phyloP scores from a whole-genome alignment of 768 basidiomycete species.

The Mycena maculata region DNA sequence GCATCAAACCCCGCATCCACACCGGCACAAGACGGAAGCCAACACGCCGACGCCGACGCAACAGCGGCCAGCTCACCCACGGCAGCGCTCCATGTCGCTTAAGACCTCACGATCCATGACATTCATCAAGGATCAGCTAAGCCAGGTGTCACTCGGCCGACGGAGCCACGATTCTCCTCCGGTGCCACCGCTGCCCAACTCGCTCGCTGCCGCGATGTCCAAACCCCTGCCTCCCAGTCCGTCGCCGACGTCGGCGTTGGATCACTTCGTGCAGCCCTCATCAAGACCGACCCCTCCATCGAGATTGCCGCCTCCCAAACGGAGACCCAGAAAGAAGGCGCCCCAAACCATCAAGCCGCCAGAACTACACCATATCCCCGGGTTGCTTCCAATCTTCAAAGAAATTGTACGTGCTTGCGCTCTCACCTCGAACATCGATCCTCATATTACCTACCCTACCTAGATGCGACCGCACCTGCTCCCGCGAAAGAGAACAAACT shows the following conservation, averaged over 20 bases:
- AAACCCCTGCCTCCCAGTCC: conserved; percentile 58
- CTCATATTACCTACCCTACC: neutral
- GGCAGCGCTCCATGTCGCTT: conserved; percentile 57
- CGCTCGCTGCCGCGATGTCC: conserved; percentile 42
- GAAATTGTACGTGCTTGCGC: conserved; percentile 78
- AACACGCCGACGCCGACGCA: conserved; percentile 13
- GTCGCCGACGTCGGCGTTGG: conserved; percentile 37
- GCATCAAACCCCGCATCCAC: neutral
- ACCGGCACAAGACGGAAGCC: conserved; percentile 15
- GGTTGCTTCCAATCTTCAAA: conserved; percentile 87
- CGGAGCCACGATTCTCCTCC: conserved; percentile 51
- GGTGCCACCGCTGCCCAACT: conserved; percentile 56
- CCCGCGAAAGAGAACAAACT: conserved; percentile 30
- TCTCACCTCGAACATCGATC: neutral
- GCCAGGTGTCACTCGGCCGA: conserved; percentile 35
- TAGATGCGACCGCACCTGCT: conserved; percentile 32
- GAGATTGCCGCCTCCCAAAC: conserved; percentile 21
- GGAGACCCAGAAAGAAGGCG: conserved; percentile 58
- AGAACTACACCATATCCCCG: conserved; percentile 80
- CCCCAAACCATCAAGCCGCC: conserved; percentile 71
- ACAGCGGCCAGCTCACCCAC: no score
- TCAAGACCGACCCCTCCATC: conserved; percentile 28
- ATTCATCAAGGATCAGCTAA: conserved; percentile 38
- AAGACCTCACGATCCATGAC: conserved; percentile 60
- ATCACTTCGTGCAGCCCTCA: conserved; percentile 37